Percentiles rank a stretch among this genome's conserved stretches.
Conservation (phyloP, 148 eudicot species). For the Arctostaphylos glauca region DNA sequence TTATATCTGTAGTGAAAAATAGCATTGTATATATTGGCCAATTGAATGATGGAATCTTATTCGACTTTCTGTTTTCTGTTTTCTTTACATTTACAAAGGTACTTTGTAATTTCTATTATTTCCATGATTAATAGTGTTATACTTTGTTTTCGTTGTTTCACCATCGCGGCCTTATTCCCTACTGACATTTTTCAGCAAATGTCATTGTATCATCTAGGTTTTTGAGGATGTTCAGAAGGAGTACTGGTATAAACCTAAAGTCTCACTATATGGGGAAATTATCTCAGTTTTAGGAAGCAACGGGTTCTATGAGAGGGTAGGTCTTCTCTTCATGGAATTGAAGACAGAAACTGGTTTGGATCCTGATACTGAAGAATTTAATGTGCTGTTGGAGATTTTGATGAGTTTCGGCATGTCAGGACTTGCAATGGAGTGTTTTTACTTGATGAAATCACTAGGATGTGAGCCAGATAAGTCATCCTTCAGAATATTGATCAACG, state of each 20-base stretch:
- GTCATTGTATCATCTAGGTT: slow-evolving; percentile 32
- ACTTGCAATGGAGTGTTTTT: slow-evolving; percentile 46
- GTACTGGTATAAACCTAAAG: slow-evolving; percentile 54
- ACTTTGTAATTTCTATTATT: not conserved
- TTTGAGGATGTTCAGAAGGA: slow-evolving; percentile 54
- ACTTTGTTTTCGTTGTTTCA: not conserved
- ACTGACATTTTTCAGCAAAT: slow-evolving; percentile 7
- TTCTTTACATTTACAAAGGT: not conserved
- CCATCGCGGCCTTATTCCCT: not conserved
- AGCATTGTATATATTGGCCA: not conserved
- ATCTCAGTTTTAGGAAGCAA: slow-evolving; percentile 50
- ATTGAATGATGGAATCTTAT: not conserved
- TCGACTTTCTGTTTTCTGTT: not conserved
- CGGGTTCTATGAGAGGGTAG: slow-evolving; percentile 37
- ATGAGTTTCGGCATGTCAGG: slow-evolving; percentile 31
- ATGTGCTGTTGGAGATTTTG: slow-evolving; percentile 42
- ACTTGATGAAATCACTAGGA: slow-evolving; percentile 46
- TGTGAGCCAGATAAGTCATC: slow-evolving; percentile 54
- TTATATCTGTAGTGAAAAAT: not conserved
- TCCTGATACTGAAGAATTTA: slow-evolving; percentile 46
- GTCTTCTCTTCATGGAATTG: slow-evolving; percentile 32
- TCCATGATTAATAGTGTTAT: not conserved
- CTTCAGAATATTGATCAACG: slow-evolving; percentile 37
- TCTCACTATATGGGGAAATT: slow-evolving; percentile 45
- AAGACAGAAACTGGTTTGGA: slow-evolving; percentile 36